Base-by-base conservation (phyloP, 805 yeast species). In the Yarrowia sp. region DNA sequence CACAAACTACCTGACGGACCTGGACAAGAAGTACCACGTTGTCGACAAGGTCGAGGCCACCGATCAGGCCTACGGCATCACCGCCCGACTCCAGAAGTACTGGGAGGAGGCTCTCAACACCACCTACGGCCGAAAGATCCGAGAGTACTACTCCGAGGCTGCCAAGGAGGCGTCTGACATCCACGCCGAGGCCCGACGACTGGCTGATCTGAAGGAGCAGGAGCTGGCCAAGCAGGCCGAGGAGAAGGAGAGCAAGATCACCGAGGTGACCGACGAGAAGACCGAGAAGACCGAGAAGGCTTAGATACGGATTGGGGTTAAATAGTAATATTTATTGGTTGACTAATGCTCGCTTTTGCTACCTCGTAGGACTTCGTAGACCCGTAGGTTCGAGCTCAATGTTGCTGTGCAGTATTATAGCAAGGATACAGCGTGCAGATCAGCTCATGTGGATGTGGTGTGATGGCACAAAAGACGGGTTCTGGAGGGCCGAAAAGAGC, bases 101-200 rank as follows among this genome's bases (percentile, higher is more conserved):
- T 66, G 69, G 44, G 77, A 76, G 51, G 65, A 68, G 47, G 81
- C 81, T 4, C 62, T 71, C 42, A 68, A 69, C 44, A 74, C 77
- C 16, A 70, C 67, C 22, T 70, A 73, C 61, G 94, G 94, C 6
- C 71, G 81, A 22, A 84, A 78, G 71, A 75, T 88, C 49, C 86
- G 84, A 67, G 74, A 76, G 10, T 86, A 84, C 72, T 88, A 88
- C 73, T 74, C 80, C 31, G 79, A 71, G 25, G 78, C 83, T 38
- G 81, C 81, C 16, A 77, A 76, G 63, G 87, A 84, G 66, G 87
- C 81, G 1, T 74, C 75, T 60, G 84, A 84, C 62, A 88, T 88
- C 53, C 92, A 88, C 72, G 80, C 77, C 61, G 93, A 88, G 74
- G 96, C 96, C 21, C 78, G 78, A 66, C 78, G 93, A 68, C 78